Base-by-base conservation (phyloP, 768 basidiomycete genomes). In the Amanita pallidorosea region DNA sequence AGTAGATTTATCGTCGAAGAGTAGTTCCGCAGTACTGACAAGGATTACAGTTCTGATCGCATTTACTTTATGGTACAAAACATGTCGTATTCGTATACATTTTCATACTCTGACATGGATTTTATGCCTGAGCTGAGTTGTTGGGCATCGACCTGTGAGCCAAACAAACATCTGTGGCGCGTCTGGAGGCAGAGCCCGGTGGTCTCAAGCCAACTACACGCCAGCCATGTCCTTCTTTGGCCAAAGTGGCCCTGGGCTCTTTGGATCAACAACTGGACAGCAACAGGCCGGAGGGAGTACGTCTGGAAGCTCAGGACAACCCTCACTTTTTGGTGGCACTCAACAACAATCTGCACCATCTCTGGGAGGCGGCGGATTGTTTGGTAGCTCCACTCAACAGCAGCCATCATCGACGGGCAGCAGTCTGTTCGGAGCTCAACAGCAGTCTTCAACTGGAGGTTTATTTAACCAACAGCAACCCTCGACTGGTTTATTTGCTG, bases 291-390 rank as follows among this genome's bases (percentile, higher is more conserved):
- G 51, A 23, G 51, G 51, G 8, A 40, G 65, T 29, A 41, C 57
- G 4, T 68, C 66, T 53, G 66, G 66, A 13, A 46, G n/a, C 37
- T 51, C 62, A 2, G 42, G 52, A 15, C 56, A 58, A 33, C 40
- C 65, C 25, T 56, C 61, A 33, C 40, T 44, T 18, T 37, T 29
- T 25, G 60, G 60, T 8, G 52, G 42, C 49, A 48, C 57, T 18
- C 43, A 48, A 11, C 53, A 52, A 15, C 36, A 41, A 37, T 41
- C 45, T 12, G 25, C 45, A 12, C 42, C 47, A 18, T 35, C 49
- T 56, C 55, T 46, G 22, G 9, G 45, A 6, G 45, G 49, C n/a
- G 52, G 54, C 15, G 58, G 58, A 9, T 44, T 67, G 15, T 67
- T 68, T 54, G 67, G 66, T 11, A 54, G 55, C 7, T 29, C 27